Evolutionary conservation across 331 rosid species (phyloP).

Genomic region (Telfairia occidentalis): DNA sequence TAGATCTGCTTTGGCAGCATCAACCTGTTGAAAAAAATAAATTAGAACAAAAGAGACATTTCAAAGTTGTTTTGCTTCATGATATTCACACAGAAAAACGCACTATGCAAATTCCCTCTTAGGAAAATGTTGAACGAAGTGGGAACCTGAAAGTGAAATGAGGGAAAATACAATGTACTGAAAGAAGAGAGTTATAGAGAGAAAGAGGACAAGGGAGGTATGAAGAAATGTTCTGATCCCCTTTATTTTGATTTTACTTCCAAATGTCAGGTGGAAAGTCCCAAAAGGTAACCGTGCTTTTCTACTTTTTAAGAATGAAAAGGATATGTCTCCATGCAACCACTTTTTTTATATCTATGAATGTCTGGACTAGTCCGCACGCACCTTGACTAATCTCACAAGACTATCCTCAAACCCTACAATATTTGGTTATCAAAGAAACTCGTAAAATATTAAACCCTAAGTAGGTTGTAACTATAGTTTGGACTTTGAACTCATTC

Average conservation of each 20-base stretch:
- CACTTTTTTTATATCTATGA: not conserved
- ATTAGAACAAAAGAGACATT: conserved; percentile 13
- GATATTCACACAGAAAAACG: not conserved
- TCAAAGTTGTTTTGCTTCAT: not conserved
- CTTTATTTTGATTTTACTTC: not conserved
- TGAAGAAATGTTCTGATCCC: not conserved
- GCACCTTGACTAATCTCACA: not conserved
- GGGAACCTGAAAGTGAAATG: not conserved
- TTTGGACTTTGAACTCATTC: not conserved
- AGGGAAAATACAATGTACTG: not conserved
- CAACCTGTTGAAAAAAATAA: conserved; percentile 45
- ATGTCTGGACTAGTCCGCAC: too few relatives aligned
- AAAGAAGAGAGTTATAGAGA: not conserved
- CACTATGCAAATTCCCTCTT: not conserved
- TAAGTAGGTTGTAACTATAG: not conserved
- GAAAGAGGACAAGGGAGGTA: not conserved
- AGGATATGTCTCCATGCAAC: not conserved
- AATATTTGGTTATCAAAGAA: not conserved
- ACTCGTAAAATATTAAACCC: not conserved
- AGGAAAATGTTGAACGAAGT: not conserved
- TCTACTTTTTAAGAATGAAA: not conserved
- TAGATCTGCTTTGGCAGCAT: conserved; percentile 89
- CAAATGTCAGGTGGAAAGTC: not conserved
- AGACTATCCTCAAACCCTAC: not conserved
- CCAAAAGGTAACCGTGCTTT: not conserved